Base-by-base conservation (phyloP, 192 early-diverging fungal genomes). In the Umbelopsis sp. region DNA sequence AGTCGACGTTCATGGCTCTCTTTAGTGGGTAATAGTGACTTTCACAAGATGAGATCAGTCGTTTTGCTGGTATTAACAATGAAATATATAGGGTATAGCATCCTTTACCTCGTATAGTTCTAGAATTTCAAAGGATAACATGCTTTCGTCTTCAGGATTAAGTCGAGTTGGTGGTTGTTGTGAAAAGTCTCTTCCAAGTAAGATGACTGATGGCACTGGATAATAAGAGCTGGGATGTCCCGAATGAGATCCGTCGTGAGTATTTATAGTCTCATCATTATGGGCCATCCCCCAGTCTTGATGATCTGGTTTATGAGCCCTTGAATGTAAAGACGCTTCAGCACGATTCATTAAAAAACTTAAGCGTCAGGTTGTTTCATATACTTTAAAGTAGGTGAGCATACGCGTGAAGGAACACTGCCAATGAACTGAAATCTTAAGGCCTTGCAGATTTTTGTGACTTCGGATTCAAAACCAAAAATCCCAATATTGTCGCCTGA, bases 1-100 rank as follows among this genome's bases (percentile, higher is more conserved):
- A 79, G 80, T 66, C 94, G 84, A 32, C 84, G 73, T 45, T 88
- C 80, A 54, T 90, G 83, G 73, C 91, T 91, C 51, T 91, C 90
- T 12, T 86, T 83, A 7, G 88, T 87, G 7, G 92, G 91, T 21
- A 90, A 82, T 68, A 92, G 74, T 68, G 67, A 75, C 82, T 84
- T 74, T 43, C 12, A 2, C 56, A 32, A 7, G 20, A 62, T 41
- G 8, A 32, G 56, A 29, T 62, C 26, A 34, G 56, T 62, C 25
- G 34, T 34, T 12, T 3, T 62, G 11, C 4, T 34, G 29, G 26
- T 3, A 0, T 34, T 31, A 11, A 1, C 32, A 20, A 49, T 49
- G 4, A 0, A 17, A 49, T 4, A 16, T 12, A n/a, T 36, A 2
- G 9, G 25, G 12, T 4, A 4, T 0, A 62, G 1, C 9, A 5